Evolutionary conservation across 345 rosid species (phyloP).

Genomic region (Rhodamnia argentea): DNA sequence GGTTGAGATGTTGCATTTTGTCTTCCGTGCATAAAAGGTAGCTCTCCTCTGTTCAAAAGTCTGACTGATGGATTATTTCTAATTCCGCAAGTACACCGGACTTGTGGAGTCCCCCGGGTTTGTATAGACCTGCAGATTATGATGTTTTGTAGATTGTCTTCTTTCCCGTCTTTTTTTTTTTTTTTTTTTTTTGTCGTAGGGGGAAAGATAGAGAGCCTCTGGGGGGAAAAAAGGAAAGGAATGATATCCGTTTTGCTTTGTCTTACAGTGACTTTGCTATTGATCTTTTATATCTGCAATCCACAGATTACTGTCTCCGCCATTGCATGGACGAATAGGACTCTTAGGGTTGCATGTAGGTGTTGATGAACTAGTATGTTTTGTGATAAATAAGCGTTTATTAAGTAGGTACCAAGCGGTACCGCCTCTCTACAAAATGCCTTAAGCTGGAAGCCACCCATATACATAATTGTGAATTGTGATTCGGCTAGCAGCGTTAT

Average conservation of each 20-base stretch:
- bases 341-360: not conserved
- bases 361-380: not conserved
- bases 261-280: not conserved
- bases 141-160: not conserved
- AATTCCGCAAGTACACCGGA: not conserved
- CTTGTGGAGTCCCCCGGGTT: not conserved
- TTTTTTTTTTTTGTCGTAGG: not conserved
- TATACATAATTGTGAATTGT: too few species aligned
- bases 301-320: not conserved
- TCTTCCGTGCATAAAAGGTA: not conserved
- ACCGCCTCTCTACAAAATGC: fast-evolving
- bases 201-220: not conserved
- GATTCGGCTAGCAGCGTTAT: not conserved
- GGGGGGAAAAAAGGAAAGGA: not conserved
- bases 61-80: not conserved
- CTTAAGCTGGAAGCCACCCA: not conserved
- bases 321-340: not conserved
- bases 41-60: not conserved
- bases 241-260: not conserved
- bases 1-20: not conserved
- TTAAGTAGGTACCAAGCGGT: not conserved
- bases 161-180: not conserved
- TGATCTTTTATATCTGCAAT: not conserved
- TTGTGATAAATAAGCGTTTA: not conserved
- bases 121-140: not conserved